phyloP scores from a whole-genome alignment of 1,284 basidiomycete genomes.

The Malassezia yamatoensis region DNA sequence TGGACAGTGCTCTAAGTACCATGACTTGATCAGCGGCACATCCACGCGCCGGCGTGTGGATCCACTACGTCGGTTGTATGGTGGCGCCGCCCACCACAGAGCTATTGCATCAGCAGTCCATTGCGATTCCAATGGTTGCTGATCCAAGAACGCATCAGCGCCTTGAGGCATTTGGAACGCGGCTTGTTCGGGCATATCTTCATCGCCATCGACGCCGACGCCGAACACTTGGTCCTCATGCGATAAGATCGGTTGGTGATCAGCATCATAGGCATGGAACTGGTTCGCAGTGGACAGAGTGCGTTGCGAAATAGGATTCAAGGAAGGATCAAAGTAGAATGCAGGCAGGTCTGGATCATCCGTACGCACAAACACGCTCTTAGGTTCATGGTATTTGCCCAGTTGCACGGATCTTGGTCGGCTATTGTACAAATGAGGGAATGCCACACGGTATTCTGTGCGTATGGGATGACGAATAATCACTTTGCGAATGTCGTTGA shows the following conservation, averaged over 20 bases:
- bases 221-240: conserved; percentile 86
- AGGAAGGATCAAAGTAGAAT: conserved; percentile 97
- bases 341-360: conserved; percentile 98
- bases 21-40: conserved; percentile 88
- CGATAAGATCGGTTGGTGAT: conserved; percentile 52
- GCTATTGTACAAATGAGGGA: conserved; percentile 98
- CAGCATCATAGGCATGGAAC: conserved; percentile 32
- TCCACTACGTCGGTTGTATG: conserved; percentile 85
- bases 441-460: conserved; percentile 98
- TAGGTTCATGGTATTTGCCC: conserved; percentile 81
- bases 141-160: conserved; percentile 71
- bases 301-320: conserved; percentile 57
- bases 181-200: conserved; percentile 55
- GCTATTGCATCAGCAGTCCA: conserved; percentile 92
- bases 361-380: conserved; percentile 96
- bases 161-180: conserved; percentile 77
- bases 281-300: conserved; percentile 25
- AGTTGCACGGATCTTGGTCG: conserved; percentile 89
- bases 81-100: conserved; percentile 96
- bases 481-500: conserved; percentile 99
- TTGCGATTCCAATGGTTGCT: conserved; percentile 75
- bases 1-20: conserved; percentile 90
- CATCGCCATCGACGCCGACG: conserved; percentile 62
- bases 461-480: conserved; percentile 98
- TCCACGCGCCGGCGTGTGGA: conserved; percentile 88